A percentile compares a stretch with the other conserved stretches of the same genome.
Evolutionary conservation across 306 rosid genomes (phyloP).

Genomic region (Cicer chorassanicum): DNA sequence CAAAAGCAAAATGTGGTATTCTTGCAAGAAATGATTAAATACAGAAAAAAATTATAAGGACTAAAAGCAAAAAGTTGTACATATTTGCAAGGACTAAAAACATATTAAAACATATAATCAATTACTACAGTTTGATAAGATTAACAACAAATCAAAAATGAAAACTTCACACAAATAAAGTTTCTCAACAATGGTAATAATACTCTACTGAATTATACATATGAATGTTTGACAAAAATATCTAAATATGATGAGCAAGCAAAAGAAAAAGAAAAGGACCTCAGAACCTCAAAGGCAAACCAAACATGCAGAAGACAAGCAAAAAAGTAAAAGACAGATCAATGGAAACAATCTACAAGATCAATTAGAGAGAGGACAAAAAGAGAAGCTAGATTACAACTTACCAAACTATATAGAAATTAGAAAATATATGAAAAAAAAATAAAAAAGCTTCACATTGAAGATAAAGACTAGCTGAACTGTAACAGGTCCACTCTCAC

Average conservation of each 20-base stretch:
- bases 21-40: too few relatives aligned
- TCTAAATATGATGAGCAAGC: neutral
- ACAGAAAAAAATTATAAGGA: too few relatives aligned
- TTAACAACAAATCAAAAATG: conserved; percentile 17
- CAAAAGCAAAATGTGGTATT: too few relatives aligned
- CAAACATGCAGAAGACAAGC: conserved; percentile 41
- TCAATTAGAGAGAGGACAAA: conserved; percentile 59
- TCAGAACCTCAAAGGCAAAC: conserved; percentile 38
- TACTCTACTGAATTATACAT: conserved; percentile 28
- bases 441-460: conserved; percentile 65
- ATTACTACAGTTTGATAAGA: conserved; percentile 14
- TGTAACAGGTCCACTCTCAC: conserved; percentile 64
- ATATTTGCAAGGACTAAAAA: too few relatives aligned
- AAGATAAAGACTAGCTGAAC: conserved; percentile 66
- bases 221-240: conserved; percentile 40
- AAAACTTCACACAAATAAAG: conserved; percentile 25
- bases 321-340: conserved; percentile 39
- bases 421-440: conserved; percentile 28
- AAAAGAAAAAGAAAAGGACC: conserved; percentile 41
- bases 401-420: conserved; percentile 64
- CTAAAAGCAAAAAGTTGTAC: too few relatives aligned
- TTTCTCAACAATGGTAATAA: neutral
- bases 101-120: neutral
- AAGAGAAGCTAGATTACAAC: conserved; percentile 61
- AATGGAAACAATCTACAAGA: conserved; percentile 45